Base-by-base conservation (phyloP, 2,329 filamentous ascomycete species). In the Seiridium unicorne region DNA sequence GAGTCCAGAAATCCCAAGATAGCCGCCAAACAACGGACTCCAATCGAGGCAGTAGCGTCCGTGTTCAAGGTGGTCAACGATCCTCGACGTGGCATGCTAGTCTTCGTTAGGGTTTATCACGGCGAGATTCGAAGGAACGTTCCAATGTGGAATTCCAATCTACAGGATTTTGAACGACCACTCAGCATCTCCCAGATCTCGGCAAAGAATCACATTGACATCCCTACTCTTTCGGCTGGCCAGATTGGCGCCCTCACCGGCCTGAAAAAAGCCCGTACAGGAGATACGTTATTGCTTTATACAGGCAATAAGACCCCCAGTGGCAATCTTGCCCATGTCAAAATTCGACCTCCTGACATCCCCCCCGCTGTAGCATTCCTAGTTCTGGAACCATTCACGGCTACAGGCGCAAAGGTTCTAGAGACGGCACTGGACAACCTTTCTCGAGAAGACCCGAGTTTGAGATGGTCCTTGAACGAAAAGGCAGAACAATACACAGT, bases 61-160 rank as follows among this genome's bases (percentile, higher is more conserved):
- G 85, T 98, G 1, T 99, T 98, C 84, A 99, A 99, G 75, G 95
- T 98, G 5, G 92, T 95, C 64, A 90, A 94, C 65, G 94, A 98
- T 69, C 80, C 90, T 7, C 89, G 89, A 64, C 88, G 93, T 60
- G 95, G 95, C 18, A 89, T 96, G 58, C 82, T 98, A 61, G 93
- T 96, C 63, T 98, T 96, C 70, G 89, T 98, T 8, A 88, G 95
- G 46, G 92, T 97, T 6, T 98, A 98, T 74, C 91, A 92, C 34
- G 95, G 95, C 8, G 84, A 86, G 2, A 78, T 99, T 57, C 85
- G 87, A 60, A 88, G 88, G 51, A 92, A 92, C 65, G 83, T 87
- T 8, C 78, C 87, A 3, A 85, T 96, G 34, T 98, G 90, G 85
- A 98, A 98, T 72, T 95, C 93, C 9, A 92, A 91, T 65, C 83